phyloP scores from a whole-genome alignment of 2,329 filamentous ascomycete genomes.

The Alternaria sp. region DNA sequence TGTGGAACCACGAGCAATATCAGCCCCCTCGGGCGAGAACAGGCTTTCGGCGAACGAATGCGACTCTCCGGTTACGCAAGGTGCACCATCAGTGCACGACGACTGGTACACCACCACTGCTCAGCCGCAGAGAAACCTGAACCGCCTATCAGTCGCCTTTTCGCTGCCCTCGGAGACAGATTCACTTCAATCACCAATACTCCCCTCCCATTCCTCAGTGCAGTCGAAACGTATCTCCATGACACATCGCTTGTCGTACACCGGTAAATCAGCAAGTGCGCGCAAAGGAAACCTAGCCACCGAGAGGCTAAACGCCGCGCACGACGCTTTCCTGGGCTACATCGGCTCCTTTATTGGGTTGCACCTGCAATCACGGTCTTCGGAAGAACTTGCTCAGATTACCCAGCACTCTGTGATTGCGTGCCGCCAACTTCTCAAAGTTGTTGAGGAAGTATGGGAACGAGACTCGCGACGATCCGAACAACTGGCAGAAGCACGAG shows the following conservation, averaged over 20 bases:
- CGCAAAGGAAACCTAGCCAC: constrained; percentile 79
- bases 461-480: constrained; percentile 74
- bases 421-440: constrained; percentile 77
- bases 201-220: constrained; percentile 33
- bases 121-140: constrained; percentile 40
- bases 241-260: constrained; percentile 79
- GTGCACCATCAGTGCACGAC: constrained; percentile 33
- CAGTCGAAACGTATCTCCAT: constrained; percentile 58
- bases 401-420: constrained; percentile 85
- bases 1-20: constrained; percentile 36
- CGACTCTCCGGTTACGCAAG: constrained; percentile 42
- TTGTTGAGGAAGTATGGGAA: constrained; percentile 82
- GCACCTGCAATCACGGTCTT: constrained; percentile 90
- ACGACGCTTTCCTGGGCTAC: constrained; percentile 88
- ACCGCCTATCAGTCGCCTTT: constrained; percentile 45
- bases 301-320: constrained; percentile 76
- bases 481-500: constrained; percentile 71
- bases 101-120: constrained; percentile 35
- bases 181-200: constrained; percentile 37
- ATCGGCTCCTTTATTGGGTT: constrained; percentile 93
- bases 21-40: constrained; percentile 31
- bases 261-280: constrained; percentile 68
- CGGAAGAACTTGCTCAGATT: constrained; percentile 79
- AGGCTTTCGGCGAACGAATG: constrained; percentile 55
- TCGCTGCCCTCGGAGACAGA: constrained; percentile 49